Conservation (phyloP, 2,329 filamentous ascomycete species). For the Bisporella sp. region DNA sequence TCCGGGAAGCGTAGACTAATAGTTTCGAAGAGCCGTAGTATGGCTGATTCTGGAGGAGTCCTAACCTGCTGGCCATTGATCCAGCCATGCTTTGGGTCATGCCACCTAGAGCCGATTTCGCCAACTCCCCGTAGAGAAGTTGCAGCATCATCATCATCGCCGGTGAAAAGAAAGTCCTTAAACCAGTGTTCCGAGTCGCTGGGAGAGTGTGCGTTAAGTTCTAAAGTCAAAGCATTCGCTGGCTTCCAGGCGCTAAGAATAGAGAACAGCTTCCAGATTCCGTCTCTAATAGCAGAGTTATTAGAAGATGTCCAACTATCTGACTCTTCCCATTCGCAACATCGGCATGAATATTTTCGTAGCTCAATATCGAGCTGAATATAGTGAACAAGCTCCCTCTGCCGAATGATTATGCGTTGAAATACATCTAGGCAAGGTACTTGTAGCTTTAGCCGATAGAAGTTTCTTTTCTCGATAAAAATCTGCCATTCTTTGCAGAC, state of each 20-base stretch:
- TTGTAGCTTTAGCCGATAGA: neutral
- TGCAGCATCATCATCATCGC: conserved; percentile 5
- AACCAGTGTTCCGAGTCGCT: conserved; percentile 31
- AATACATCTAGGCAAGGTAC: conserved; percentile 1
- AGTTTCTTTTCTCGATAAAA: conserved; percentile 5
- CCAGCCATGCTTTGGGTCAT: conserved; percentile 29
- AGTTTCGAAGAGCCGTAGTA: conserved; percentile 22
- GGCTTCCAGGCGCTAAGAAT: conserved; percentile 27
- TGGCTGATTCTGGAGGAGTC: conserved; percentile 17
- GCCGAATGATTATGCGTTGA: conserved; percentile 10
- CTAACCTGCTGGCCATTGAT: conserved; percentile 16
- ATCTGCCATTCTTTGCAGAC: conserved; percentile 9
- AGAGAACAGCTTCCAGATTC: conserved; percentile 24
- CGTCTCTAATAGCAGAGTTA: conserved; percentile 13
- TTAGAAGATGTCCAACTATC: neutral
- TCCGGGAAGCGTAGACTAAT: conserved; percentile 7
- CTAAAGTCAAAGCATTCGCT: conserved; percentile 23
- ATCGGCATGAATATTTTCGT: conserved; percentile 18
- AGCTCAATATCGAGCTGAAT: conserved; percentile 27
- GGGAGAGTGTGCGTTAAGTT: conserved; percentile 28
- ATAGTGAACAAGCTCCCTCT: conserved; percentile 22
- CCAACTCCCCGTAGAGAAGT: no score
- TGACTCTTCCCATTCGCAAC: conserved; percentile 10
- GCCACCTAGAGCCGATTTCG: neutral
- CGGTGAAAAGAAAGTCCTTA: conserved; percentile 21